These are phyloP conservation scores for Apiotrichum laibachii DNA, from an alignment of 1,284 basidiomycete genomes.

Conservation along the genomic window DNA sequence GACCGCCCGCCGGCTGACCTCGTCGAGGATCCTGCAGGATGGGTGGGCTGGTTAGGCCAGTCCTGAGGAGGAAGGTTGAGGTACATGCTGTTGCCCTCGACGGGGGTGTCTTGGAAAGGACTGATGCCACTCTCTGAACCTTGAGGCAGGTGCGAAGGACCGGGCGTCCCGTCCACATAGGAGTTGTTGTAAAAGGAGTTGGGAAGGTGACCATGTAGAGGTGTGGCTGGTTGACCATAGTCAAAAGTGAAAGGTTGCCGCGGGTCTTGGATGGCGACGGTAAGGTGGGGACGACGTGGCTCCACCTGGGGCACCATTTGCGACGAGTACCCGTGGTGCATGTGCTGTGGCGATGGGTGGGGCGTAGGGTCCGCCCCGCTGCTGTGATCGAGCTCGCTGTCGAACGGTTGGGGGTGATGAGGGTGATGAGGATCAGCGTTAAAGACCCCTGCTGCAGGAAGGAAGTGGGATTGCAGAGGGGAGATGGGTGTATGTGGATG, in stretches of 20 bases:
- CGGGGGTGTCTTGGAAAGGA: background rate
- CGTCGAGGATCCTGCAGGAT: background rate
- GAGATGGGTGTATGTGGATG: background rate
- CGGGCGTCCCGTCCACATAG: slow-evolving; percentile 1
- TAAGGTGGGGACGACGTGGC: slow-evolving; percentile 5
- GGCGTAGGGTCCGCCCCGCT: background rate
- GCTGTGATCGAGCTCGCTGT: too few relatives aligned
- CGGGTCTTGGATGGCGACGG: background rate
- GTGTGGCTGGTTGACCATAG: slow-evolving; percentile 3
- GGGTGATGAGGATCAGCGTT: too few relatives aligned
- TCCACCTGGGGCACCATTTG: background rate
- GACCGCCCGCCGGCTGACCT: background rate
- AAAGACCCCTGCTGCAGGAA: background rate
- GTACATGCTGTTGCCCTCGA: slow-evolving; percentile 5
- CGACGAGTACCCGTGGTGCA: background rate
- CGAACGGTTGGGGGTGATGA: too few relatives aligned
- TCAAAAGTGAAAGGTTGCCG: slow-evolving; percentile 8
- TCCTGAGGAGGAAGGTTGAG: slow-evolving; percentile 7
- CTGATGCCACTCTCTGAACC: background rate
- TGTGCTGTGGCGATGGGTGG: background rate
- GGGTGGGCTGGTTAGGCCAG: slow-evolving; percentile 1
- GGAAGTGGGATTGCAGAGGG: background rate
- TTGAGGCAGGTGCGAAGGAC: background rate
- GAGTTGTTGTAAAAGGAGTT: slow-evolving; percentile 1
- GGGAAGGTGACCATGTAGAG: background rate